These are phyloP conservation scores for Rhodomyrtus psidioides DNA, from an alignment of 441 rosid species.

Conservation along the genomic window DNA sequence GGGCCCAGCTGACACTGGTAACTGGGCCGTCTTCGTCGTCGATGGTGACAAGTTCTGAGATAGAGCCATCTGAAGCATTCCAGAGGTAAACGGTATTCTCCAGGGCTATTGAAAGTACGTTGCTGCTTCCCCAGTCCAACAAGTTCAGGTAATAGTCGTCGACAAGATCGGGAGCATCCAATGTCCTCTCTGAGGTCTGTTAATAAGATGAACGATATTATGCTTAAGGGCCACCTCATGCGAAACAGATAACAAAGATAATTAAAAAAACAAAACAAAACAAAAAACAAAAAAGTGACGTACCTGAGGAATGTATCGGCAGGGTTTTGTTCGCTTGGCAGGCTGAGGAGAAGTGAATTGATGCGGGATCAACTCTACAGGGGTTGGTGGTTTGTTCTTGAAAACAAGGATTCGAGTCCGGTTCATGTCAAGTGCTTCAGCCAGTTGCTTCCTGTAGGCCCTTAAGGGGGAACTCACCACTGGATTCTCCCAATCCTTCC, in stretches of 20 bases:
- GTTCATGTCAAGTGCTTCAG: conserved; percentile 52
- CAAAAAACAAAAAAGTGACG: not conserved
- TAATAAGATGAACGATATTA: not conserved
- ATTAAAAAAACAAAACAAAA: not conserved
- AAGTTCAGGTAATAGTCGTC: conserved; percentile 71
- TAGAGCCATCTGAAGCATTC: conserved; percentile 52
- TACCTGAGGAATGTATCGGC: conserved; percentile 55
- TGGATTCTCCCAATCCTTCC: conserved; percentile 25
- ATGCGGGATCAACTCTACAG: conserved; percentile 24
- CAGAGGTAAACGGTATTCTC: conserved; percentile 50
- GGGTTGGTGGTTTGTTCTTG: conserved; percentile 52
- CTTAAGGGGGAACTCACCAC: conserved; percentile 38
- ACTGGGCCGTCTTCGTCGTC: conserved; percentile 58
- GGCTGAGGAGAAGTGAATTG: conserved; percentile 16
- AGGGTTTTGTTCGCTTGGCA: conserved; percentile 34
- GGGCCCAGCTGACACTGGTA: conserved; percentile 70
- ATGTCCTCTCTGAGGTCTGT: conserved; percentile 53
- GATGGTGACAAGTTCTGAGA: conserved; percentile 54
- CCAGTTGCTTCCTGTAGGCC: conserved; percentile 57
- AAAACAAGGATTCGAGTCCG: conserved; percentile 58
- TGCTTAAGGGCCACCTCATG: not conserved
- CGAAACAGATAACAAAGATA: not conserved
- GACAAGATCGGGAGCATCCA: conserved; percentile 61
- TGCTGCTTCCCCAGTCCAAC: conserved; percentile 63
- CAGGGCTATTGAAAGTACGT: conserved; percentile 65